A percentile compares a stretch with the other conserved stretches of the same genome.
phyloP scores from a whole-genome alignment of 1,284 basidiomycete species.

The Taiwanofungus camphoratus region DNA sequence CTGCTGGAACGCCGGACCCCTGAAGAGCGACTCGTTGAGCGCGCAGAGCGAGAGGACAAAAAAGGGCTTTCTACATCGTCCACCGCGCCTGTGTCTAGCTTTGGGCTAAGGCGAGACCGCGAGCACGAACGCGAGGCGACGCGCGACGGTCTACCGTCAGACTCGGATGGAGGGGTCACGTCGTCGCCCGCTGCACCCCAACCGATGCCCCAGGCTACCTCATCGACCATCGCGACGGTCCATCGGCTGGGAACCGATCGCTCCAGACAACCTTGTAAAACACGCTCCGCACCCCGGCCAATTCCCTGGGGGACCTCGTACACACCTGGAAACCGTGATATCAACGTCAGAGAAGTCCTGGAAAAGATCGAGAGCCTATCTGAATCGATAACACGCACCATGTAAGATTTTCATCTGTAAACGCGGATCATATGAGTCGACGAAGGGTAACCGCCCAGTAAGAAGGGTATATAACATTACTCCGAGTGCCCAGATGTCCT shows the following conservation, averaged over 20 bases:
- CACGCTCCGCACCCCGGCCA: constrained; percentile 64
- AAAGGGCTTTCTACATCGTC: constrained; percentile 24
- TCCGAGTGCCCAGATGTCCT: constrained; percentile 93
- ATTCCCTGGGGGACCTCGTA: constrained; percentile 55
- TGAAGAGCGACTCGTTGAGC: constrained; percentile 21
- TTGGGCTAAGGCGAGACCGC: constrained; percentile 15
- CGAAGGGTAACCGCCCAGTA: constrained; percentile 77
- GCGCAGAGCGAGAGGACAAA: constrained; percentile 15
- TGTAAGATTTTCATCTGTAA: constrained; percentile 87
- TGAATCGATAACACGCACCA: constrained; percentile 44
- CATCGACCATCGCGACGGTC: constrained; percentile 71
- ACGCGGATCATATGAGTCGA: constrained; percentile 83
- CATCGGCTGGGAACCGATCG: constrained; percentile 55
- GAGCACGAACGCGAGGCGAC: constrained; percentile 18
- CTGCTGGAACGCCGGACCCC: constrained; percentile 22
- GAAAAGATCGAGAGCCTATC: neutral
- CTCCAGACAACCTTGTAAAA: constrained; percentile 73
- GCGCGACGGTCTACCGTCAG: constrained; percentile 14
- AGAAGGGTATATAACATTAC: constrained; percentile 83
- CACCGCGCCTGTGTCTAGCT: constrained; percentile 12
- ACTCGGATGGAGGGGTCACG: constrained; percentile 21
- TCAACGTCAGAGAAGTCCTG: constrained; percentile 4
- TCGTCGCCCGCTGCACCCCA: constrained; percentile 54
- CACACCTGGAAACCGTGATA: constrained; percentile 34
- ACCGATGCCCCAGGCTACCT: constrained; percentile 76